Evolutionary conservation across 768 basidiomycete species (phyloP), one percentile per base, ranked within the genome.

Genomic region (Termitomyces sp.): DNA sequence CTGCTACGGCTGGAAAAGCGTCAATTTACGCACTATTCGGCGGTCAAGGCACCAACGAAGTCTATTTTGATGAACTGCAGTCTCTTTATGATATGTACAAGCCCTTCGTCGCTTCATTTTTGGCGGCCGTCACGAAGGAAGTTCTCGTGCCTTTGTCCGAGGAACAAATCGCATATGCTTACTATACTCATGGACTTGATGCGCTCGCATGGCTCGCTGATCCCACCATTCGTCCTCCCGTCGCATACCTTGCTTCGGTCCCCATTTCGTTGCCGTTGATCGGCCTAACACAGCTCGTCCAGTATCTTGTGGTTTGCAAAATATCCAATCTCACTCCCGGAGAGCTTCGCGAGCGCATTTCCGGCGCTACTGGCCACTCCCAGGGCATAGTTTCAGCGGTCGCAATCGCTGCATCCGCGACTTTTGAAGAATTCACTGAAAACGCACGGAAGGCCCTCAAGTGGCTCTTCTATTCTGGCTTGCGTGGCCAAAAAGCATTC

Each of bases 341-440:
- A 9, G 84, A 95, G 66, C 80, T 97, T 69, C 85, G 90, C 38
- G 73, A 78, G 45, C 82, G 82, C 45, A 80, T 98, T 54, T 78
- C 83, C 10, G 96, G 96, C 34, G 85, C 95, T 2, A 98, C 97
- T 16, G 97, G 97, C 32, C 97, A 99, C 74, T 98, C 95, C 2
- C 96, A 98, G 72, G 97, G 97, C 62, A 85, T 99, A 64, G 87
- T 97, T 47, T 92, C 95, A 12, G 97, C 97, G n/a, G 83, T 95
- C 52, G 87, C 83, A 38, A 85, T 98, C 65, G 82, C 95, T 7
- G 85, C 91, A 5, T 93, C 95, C 5, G 78, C 78, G 17, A 84
- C 86, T 25, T 85, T 86, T 59, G 86, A 87, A 46, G 85, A 87
- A 3, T 91, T 93, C 71, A 75, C 81, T 55, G 73, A 73, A 57